phyloP scores from a whole-genome alignment of 164 flowering plant genomes.

The Dillenia turbinata region DNA sequence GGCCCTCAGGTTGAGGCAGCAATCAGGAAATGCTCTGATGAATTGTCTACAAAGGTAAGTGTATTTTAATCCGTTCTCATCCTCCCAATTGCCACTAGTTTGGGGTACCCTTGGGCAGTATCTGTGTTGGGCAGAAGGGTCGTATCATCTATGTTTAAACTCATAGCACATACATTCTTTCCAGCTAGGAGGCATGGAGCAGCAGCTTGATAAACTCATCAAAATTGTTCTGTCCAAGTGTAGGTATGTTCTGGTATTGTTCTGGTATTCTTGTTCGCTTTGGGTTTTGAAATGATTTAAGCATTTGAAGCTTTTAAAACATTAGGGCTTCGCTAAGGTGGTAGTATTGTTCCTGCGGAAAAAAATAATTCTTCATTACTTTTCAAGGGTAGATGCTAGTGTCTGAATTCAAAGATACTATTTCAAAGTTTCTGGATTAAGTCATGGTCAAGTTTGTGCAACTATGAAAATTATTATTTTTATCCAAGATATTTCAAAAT shows the following conservation, averaged over 20 bases:
- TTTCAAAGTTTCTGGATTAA: too few species aligned
- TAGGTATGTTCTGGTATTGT: conserved; percentile 49
- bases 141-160: conserved; percentile 2
- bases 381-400: neutral
- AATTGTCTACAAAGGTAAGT: conserved; percentile 39
- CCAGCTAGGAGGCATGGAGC: conserved; percentile 62
- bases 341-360: neutral
- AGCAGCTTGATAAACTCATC: conserved; percentile 61
- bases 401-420: too few species aligned
- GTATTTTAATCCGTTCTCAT: neutral
- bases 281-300: neutral
- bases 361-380: neutral
- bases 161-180: conserved; percentile 2
- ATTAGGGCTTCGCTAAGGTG: too few species aligned
- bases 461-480: too few species aligned
- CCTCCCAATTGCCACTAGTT: neutral
- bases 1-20: conserved; percentile 32
- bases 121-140: neutral
- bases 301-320: too few species aligned
- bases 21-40: conserved; percentile 44
- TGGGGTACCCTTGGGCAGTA: neutral
- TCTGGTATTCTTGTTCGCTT: neutral
- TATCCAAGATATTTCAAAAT: too few species aligned
- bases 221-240: conserved; percentile 39
- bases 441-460: too few species aligned